Evolutionary conservation across 345 rosid species (phyloP).

Genomic region (Cochlearia excelsa): DNA sequence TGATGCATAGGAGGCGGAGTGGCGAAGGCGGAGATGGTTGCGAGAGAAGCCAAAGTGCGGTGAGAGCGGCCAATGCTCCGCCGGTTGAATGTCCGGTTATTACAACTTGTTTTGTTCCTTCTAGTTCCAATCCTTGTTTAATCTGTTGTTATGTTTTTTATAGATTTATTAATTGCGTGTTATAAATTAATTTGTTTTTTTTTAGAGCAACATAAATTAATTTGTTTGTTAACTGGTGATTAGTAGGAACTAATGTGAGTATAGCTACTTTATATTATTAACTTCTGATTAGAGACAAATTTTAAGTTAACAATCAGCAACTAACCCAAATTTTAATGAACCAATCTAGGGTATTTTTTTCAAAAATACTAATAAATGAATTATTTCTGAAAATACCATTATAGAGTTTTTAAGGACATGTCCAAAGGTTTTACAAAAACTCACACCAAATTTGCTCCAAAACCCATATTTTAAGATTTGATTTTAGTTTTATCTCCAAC

Average conservation of each 20-base stretch:
- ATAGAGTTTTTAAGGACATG: too few species aligned
- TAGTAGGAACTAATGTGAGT: not conserved
- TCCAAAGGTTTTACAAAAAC: too few species aligned
- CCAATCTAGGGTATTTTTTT: too few species aligned
- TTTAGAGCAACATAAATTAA: too few species aligned
- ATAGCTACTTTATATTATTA: not conserved
- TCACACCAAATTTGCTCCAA: too few species aligned
- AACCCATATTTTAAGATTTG: too few species aligned
- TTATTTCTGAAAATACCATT: too few species aligned
- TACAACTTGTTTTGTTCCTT: conserved; percentile 48
- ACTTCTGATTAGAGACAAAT: too few species aligned
- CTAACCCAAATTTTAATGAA: too few species aligned
- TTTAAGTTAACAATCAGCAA: too few species aligned
- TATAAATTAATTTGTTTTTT: not conserved
- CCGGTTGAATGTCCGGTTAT: conserved; percentile 83
- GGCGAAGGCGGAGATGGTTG: conserved; percentile 27
- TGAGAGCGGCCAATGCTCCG: conserved; percentile 69
- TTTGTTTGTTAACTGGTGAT: not conserved
- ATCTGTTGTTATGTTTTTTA: conserved; percentile 21
- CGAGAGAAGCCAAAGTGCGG: conserved; percentile 77
- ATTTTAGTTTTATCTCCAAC: too few species aligned
- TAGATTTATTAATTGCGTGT: not conserved
- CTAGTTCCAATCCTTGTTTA: conserved; percentile 7
- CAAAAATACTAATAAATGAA: too few species aligned
- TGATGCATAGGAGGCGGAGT: conserved; percentile 55